Evolutionary conservation across 2,329 filamentous ascomycete genomes (phyloP).

Genomic region (Colletotrichum chrysophilum): DNA sequence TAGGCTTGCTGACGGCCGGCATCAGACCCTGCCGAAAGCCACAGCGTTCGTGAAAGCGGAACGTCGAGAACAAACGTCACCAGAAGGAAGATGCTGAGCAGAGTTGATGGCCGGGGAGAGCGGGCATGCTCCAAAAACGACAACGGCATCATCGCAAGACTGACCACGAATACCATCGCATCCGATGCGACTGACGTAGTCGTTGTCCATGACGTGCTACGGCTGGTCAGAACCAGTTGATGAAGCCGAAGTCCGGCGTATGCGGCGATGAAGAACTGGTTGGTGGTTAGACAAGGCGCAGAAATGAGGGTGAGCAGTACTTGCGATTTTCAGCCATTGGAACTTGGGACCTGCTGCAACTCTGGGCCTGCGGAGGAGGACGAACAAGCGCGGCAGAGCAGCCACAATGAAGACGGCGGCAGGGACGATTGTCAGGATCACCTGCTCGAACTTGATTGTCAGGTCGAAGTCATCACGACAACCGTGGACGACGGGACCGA

Average conservation of each 20-base stretch:
- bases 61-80: background rate
- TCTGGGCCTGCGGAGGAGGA: slow-evolving; percentile 32
- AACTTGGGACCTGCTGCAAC: slow-evolving; percentile 40
- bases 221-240: background rate
- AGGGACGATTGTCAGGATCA: slow-evolving; percentile 51
- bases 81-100: background rate
- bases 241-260: background rate
- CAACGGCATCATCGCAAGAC: slow-evolving; percentile 30
- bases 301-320: background rate
- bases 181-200: slow-evolving; percentile 21
- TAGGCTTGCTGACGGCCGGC: background rate
- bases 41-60: background rate
- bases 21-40: background rate
- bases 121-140: slow-evolving; percentile 34
- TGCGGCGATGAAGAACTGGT: background rate
- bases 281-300: background rate
- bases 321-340: slow-evolving; percentile 26
- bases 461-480: slow-evolving; percentile 57
- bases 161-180: slow-evolving; percentile 31
- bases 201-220: background rate
- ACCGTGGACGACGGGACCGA: slow-evolving; percentile 49
- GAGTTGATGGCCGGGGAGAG: slow-evolving; percentile 28
- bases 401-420: slow-evolving; percentile 41
- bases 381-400: slow-evolving; percentile 35
- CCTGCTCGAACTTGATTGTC: slow-evolving; percentile 52